These are phyloP conservation scores for Westerdykella sp. DNA, from an alignment of 2,329 filamentous ascomycete genomes.

Conservation along the genomic window DNA sequence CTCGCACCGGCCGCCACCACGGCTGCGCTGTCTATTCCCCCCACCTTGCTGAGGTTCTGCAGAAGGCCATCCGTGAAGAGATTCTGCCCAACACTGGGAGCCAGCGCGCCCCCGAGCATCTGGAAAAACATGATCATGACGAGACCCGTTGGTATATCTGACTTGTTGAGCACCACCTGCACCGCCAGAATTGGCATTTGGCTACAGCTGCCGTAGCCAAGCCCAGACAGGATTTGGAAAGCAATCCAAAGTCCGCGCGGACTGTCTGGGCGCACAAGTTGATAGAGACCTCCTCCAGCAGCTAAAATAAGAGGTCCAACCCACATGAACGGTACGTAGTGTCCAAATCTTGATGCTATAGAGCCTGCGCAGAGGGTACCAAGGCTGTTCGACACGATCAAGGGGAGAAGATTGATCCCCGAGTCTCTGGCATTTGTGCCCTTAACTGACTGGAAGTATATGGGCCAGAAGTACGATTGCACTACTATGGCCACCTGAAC, in stretches of 20 bases:
- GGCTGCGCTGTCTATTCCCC: not conserved
- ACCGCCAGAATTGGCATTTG: slow-evolving; percentile 32
- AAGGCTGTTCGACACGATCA: slow-evolving; percentile 35
- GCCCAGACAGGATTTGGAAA: slow-evolving; percentile 40
- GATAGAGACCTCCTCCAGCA: slow-evolving; percentile 38
- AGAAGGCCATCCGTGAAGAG: slow-evolving; percentile 59
- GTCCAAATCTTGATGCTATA: slow-evolving; percentile 23
- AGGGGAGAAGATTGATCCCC: slow-evolving; percentile 38
- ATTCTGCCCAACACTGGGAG: slow-evolving; percentile 57
- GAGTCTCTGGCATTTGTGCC: slow-evolving; percentile 29
- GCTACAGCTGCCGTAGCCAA: slow-evolving; percentile 34
- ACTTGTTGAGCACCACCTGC: slow-evolving; percentile 20
- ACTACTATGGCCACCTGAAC: too few species aligned
- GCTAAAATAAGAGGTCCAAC: slow-evolving; percentile 21
- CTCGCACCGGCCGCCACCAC: not conserved
- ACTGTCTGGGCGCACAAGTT: slow-evolving; percentile 33
- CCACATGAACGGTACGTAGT: slow-evolving; percentile 32
- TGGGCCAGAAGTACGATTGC: slow-evolving; percentile 37
- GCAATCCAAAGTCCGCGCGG: slow-evolving; percentile 38
- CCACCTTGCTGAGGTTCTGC: slow-evolving; percentile 21
- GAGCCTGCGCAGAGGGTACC: slow-evolving; percentile 17
- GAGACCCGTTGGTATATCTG: slow-evolving; percentile 6
- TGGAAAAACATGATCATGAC: slow-evolving; percentile 52
- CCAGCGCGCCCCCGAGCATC: slow-evolving; percentile 56
- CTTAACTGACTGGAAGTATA: slow-evolving; percentile 43